Base-by-base conservation (phyloP, 805 yeast genomes). In the Ogataea methylovora region DNA sequence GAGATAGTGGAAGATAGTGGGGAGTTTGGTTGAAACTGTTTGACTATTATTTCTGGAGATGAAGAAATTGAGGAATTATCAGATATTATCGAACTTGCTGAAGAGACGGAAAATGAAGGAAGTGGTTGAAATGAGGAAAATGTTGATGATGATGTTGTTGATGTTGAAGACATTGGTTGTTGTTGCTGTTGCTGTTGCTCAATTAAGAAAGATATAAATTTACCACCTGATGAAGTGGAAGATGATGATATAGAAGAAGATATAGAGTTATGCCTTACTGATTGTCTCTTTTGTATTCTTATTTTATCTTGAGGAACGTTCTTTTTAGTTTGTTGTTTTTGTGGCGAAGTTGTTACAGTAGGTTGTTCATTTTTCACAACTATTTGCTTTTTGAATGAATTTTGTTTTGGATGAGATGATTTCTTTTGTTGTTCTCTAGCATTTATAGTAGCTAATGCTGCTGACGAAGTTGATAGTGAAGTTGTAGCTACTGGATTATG, bases 1-100 rank as follows among this genome's bases (percentile, higher is more conserved):
- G 48, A 30, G 7, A 41, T 45, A 8, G 51, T 42, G 8, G 50
- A 25, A 5, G 50, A 41, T 23, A 49, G 35, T 7, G 53, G 53
- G 3, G 32, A 22, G 8, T 30, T 23, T 15, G 32, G 32, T 7
- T n/a, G 20, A 3, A 15, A 30, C 4, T n/a, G n/a, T n/a, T n/a
- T n/a, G n/a, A n/a, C n/a, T 15, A 12, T 15, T 26, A n/a, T 8
- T 10, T 15, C 4, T 23, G 24, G 4, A 10, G 24, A 9, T 23
- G 24, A 23, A 9, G n/a, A 21, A 21, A 10, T 21, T 8, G 23
- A 21, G 7, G 23, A 21, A 21, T 8, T 21, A 21, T 21, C 23
- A 21, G 23, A 21, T 7, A 8, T 21, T 7, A 21, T 21, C 7
- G 23, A 21, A 21, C 23, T 21, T 8, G 23, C 23, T 8, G 23